Evolutionary conservation across 352 stramenopile species (phyloP), one percentile per base, ranked within the genome.

Genomic region (Thalassiosira sp.): DNA sequence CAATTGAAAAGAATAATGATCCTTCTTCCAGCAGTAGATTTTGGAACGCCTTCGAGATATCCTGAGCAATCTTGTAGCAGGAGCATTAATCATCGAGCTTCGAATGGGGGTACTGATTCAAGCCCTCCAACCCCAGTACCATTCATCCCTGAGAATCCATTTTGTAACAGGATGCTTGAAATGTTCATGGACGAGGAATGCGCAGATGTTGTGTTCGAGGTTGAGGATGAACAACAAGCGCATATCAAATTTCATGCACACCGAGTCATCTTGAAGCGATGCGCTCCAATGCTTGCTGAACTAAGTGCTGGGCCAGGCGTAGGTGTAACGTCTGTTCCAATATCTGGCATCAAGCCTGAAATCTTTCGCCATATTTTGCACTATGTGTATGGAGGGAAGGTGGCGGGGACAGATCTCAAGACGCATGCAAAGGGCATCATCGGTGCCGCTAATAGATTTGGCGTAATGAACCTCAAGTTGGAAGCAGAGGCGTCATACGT

Each of bases 191-290:
- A 74, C 15, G 28, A 74, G 20, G 27, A n/a, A 51, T 48, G 25
- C 25, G 24, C 64, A 13, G 64, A 74, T 59, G 42, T 74, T 51
- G 25, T 58, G 16, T 69, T 76, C 65, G 48, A 68, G 16, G 35
- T 76, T 24, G 27, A 57, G 13, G 13, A 63, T 11, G 16, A 53
- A 22, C 15, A 69, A 16, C 2, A 27, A 8, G 15, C 53, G 3
- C 0, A 27, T 28, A 15, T 24, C n/a, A 45, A 24, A n/a, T 76
- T 75, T 52, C 16, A 76, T 54, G 67, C 67, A 3, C 67, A 76
- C 46, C 56, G 67, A 11, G 6, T 76, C 7, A 58, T 76, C 37
- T 25, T 76, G 22, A 24, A 57, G 2, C 18, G 24, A 11, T 35
- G 42, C 16, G 49, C 57, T 25, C 48, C 57, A 33, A 13, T 20